Percentiles rank a stretch among this genome's conserved stretches.
Conservation (phyloP, 352 stramenopile genomes). For the Pythium pyrilobum region DNA sequence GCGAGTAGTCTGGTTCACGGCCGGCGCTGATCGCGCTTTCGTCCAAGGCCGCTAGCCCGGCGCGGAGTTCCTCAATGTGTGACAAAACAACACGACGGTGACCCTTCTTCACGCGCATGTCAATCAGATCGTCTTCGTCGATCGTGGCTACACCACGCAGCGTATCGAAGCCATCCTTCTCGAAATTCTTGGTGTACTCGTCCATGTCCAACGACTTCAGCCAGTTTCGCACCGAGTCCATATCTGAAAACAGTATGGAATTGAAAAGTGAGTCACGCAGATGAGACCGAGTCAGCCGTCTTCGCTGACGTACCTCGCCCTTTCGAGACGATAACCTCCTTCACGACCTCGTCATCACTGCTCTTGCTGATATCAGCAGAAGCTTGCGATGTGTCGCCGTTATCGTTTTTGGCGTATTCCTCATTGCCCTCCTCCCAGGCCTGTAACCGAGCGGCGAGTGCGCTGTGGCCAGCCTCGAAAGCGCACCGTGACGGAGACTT, state of each 20-base stretch:
- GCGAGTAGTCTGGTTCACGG: constrained; percentile 62
- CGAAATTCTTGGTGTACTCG: constrained; percentile 84
- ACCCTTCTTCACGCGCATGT: constrained; percentile 88
- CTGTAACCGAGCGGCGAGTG: constrained; percentile 65
- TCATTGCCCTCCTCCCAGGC: constrained; percentile 86
- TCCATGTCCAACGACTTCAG: constrained; percentile 86
- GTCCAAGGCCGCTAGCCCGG: constrained; percentile 57
- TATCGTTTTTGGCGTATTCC: constrained; percentile 76
- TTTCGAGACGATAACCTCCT: constrained; percentile 22
- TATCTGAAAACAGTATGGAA: constrained; percentile 33
- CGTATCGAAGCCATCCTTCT: constrained; percentile 86
- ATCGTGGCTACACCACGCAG: constrained; percentile 81
- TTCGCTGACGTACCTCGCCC: constrained; percentile 35
- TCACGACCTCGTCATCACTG: constrained; percentile 35
- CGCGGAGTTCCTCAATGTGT: constrained; percentile 81
- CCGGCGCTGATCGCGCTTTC: constrained; percentile 48
- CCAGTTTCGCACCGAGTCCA: constrained; percentile 78
- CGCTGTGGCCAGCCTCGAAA: constrained; percentile 80
- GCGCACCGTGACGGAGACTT: constrained; percentile 85
- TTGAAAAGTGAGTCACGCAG: neutral
- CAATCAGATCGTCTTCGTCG: constrained; percentile 81
- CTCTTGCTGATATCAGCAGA: constrained; percentile 23
- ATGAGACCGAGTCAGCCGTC: neutral
- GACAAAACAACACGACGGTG: constrained; percentile 80
- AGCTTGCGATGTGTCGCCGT: neutral